Evolutionary conservation across 2,329 filamentous ascomycete genomes (phyloP), one percentile per base, ranked within the genome.

Genomic region (Triangularia setosa): DNA sequence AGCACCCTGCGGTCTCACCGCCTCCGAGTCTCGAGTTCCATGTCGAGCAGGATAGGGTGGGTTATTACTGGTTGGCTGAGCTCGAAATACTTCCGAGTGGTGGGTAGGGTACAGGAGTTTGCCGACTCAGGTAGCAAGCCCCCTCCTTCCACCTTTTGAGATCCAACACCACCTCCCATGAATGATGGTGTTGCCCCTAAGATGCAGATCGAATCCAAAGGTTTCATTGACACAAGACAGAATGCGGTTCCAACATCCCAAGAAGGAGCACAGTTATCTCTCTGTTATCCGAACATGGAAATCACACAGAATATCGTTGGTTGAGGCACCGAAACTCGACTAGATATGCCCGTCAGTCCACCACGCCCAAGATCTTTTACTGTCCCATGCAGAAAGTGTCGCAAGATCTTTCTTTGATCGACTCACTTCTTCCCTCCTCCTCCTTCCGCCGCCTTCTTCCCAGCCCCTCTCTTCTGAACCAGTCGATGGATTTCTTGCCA

Each of bases 1-100:
- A 25, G 33, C 24, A 3, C 14, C 23, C 58, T 60, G 58, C 58
- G 48, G 58, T 60, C 58, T 60, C 58, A 60, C 58, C 58, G 58
- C 58, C 58, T 59, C 57, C 11, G 33, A 55, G 52, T 24, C 52
- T 55, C 24, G 52, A 48, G 40, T 48, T 48, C n/a, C 40, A 48
- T 48, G 40, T 48, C 40, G 40, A 48, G 40, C 40, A 48, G 40
- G 8, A 11, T 48, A 40, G n/a, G 40, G 40, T 48, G 5, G 1
- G 18, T 48, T 48, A 21, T 21, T 5, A 48, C 40, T 48, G 40
- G 40, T 5, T 48, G 40, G 40, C 21, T 8, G 27, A 33, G 56
- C 56, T 58, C 24, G 56, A 35, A 35, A 35, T 35, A 35, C 28
- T 24, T 40, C 57, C 35, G 40, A 44, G 16, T 40, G 57, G 33